Base-by-base conservation (phyloP, 179 eudicot genomes). In the Beta macrorhiza region DNA sequence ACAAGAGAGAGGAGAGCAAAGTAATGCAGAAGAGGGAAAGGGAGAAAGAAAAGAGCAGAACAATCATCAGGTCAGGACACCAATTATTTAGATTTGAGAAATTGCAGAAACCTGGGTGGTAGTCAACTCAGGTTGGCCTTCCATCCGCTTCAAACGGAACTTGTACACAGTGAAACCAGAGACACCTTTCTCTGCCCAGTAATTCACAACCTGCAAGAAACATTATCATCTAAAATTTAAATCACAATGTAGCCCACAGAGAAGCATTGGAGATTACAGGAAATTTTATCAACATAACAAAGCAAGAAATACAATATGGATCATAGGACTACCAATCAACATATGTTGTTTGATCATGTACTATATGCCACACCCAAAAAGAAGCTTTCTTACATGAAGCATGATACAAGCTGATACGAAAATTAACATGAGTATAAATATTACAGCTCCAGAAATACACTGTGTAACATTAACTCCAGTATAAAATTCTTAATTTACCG, bases 151-250 rank as follows among this genome's bases (percentile, higher is more conserved):
- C 78, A 94, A 44, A 25, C 89, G 87, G 77, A 84, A 94, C 83
- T 94, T 92, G 74, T 81, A 94, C 5, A 94, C 98, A 5, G 92
- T 92, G 69, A 83, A 92, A 3, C 97, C 97, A 42, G 95, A 91
- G n/a, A 91, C 83, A 11, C 98, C 97, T 80, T 85, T 89, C 65
- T 94, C 98, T 17, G 95, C 92, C 98, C 98, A 94, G 56, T 86
- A 91, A 0, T 87, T 80, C 5, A 74, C 82, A 75, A 94, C 95
- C 98, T 94, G 85, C 81, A 45, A 69, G 61, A 42, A 73, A 20
- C 53, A 80, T 8, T 20, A 52, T 6, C 2, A 44, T 29, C 56
- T 77, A 29, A 59, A 2, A 74, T 17, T 59, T 78, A 5, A 56
- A 67, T 37, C 29, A 20, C 45, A 15, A 72, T 53, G 51, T 19